Evolutionary conservation across 768 basidiomycete species (phyloP), one percentile per base, ranked within the genome.

Genomic region (Terana coerulea): DNA sequence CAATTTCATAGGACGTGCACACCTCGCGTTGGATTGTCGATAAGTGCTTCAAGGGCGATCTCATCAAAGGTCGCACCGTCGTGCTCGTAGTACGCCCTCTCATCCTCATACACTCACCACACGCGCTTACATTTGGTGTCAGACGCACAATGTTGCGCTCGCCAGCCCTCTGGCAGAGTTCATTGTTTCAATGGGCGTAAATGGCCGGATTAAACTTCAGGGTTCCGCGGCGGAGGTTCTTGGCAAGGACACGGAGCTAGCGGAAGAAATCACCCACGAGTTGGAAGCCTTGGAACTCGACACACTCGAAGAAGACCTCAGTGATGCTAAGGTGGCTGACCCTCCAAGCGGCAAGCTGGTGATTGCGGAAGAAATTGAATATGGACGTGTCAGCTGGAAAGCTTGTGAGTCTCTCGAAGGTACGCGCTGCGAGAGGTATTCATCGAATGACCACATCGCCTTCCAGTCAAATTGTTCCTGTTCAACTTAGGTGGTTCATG

Each of bases 301-400:
- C 2, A 58, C 59, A 40, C 44, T 51, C 26, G 59, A 52, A 17
- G 49, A 19, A 15, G 22, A 9, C 19, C 12, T n/a, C 4, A 17
- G 15, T 3, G 33, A 44, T 26, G 17, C 8, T 11, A 22, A 58
- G 9, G 53, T 54, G 24, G 42, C 54, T 4, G 21, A 12, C 14
- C 7, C 6, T 3, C 26, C 22, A 17, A 34, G n/a, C 35, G 81
- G 82, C 1, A 83, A 84, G 60, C 70, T 86, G 15, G 75, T 84
- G 29, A 65, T 82, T 3, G 76, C 75, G 0, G 86, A 88, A 60
- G 86, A 88, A 59, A 72, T 84, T 33, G 74, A 70, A 7, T 70
- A 75, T 42, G 84, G 84, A 0, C 78, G 77, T 53, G 75, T 86
- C 25, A 75, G 76, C 44, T 78, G 76, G 67, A 54, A 55, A 5